Evolutionary conservation across 495 filamentous ascomycete species (phyloP).

Genomic region (Trichoderma reesei): DNA sequence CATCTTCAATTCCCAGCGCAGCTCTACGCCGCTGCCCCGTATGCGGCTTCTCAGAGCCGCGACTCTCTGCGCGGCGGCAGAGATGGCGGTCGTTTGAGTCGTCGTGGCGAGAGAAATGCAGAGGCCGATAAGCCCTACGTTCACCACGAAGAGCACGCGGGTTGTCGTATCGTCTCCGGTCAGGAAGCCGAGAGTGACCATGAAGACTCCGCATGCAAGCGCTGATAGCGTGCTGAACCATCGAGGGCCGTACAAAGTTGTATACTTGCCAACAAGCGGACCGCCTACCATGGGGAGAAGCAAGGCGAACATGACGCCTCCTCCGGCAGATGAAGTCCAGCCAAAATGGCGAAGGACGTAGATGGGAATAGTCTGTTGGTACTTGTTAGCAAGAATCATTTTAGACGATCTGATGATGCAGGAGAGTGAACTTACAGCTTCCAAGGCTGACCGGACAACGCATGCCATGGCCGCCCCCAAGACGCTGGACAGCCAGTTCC

Average conservation of each 20-base stretch:
- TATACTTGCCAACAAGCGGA: not conserved
- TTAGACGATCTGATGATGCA: not conserved
- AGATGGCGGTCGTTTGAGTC: not conserved
- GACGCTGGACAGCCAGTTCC: not conserved
- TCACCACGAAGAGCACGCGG: not conserved
- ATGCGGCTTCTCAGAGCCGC: not conserved
- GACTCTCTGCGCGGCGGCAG: not conserved
- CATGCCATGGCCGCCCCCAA: not conserved
- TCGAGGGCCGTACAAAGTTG: not conserved
- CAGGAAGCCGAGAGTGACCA: not conserved
- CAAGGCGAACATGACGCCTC: not conserved
- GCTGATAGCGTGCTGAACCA: not conserved
- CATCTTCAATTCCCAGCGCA: not conserved
- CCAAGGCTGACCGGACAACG: not conserved
- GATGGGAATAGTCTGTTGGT: not conserved
- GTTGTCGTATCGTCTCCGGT: not conserved
- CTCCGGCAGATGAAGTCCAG: slow-evolving; percentile 2
- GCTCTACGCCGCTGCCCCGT: not conserved
- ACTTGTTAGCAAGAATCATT: not conserved
- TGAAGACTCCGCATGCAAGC: not conserved
- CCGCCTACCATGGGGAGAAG: not conserved
- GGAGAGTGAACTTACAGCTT: not conserved
- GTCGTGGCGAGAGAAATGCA: not conserved
- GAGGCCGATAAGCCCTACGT: not conserved
- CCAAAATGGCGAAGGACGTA: slow-evolving; percentile 3